Base-by-base conservation (phyloP, 2,329 filamentous ascomycete species). In the Setomelanomma holmii region DNA sequence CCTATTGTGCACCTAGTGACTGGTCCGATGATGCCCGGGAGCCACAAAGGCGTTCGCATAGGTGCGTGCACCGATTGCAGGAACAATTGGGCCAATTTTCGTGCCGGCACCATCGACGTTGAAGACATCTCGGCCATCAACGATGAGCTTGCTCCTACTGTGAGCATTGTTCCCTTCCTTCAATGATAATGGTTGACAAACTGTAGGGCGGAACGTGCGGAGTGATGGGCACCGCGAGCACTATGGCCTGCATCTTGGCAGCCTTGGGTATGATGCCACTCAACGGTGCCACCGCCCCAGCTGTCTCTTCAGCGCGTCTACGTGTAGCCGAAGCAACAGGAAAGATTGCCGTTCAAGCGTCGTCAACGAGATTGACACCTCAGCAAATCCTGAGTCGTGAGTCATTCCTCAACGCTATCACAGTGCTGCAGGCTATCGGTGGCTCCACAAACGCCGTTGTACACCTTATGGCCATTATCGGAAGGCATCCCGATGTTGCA, bases 11-110 rank as follows among this genome's bases (percentile, higher is more conserved):
- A 86, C 20, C 76, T 91, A 0, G 82, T 90, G 0, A 90, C 88
- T 0, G 88, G 88, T 0, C 88, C 89, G 0, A 91, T 91, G 87
- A 86, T 90, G 83, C 87, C 88, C 0, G 89, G 88, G 0, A 89
- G 83, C 34, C 83, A 88, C 56, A 78, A 80, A 11, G 88, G 88
- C 0, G 77, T 79, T 1, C 76, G 88, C 0, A 82, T 91, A 1
- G 88, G 89, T 1, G 89, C 89, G 5, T 91, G 89, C 55, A 91
- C 89, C 0, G 89, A 91, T 61, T 91, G 88, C 52, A 78, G 89
- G 10, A 89, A 84, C 63, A 89, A 89, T 56, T 91, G 89, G 89
- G 88, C 87, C 0, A 82, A 79, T 0, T 91, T 84, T 50, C 78
- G 88, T 16, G 87, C 86, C 0, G 86, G 86, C 0, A 77, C 80